Conservation (phyloP, 345 rosid genomes). For the Schrenkiella parvula region DNA sequence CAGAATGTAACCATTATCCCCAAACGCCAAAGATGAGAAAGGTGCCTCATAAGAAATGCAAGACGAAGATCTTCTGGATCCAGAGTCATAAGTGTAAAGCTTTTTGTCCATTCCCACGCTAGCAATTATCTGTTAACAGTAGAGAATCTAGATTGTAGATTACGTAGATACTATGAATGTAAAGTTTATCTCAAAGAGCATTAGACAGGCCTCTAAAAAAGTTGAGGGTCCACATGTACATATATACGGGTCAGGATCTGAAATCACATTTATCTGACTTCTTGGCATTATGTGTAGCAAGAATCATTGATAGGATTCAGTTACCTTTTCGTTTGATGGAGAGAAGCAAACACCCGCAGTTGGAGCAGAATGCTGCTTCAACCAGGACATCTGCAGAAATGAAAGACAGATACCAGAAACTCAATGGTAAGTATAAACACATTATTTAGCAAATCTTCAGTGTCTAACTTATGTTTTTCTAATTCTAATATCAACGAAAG, state of each 20-base stretch:
- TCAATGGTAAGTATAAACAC: conserved; percentile 17
- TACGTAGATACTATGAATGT: not conserved
- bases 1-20: conserved; percentile 86
- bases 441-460: not conserved
- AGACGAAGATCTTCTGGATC: conserved; percentile 75
- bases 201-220: not conserved
- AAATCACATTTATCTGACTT: conserved; percentile 17
- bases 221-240: conserved; percentile 3
- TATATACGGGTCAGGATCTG: not conserved
- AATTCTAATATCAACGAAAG: not conserved
- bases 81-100: conserved; percentile 81
- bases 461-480: not conserved
- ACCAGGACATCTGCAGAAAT: conserved; percentile 75
- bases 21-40: conserved; percentile 94
- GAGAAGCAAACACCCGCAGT: conserved; percentile 92
- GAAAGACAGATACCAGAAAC: conserved; percentile 13
- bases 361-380: conserved; percentile 97
- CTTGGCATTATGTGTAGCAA: not conserved
- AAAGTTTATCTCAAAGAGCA: conserved; percentile 4
- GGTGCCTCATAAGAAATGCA: conserved; percentile 81
- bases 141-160: conserved; percentile 12
- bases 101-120: conserved; percentile 97
- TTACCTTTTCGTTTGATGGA: conserved; percentile 94
- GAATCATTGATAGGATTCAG: conserved; percentile 1
- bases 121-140: conserved; percentile 64